Base-by-base conservation (phyloP, 163 green algal genomes). In the Coccomyxa subellipsoidea region DNA sequence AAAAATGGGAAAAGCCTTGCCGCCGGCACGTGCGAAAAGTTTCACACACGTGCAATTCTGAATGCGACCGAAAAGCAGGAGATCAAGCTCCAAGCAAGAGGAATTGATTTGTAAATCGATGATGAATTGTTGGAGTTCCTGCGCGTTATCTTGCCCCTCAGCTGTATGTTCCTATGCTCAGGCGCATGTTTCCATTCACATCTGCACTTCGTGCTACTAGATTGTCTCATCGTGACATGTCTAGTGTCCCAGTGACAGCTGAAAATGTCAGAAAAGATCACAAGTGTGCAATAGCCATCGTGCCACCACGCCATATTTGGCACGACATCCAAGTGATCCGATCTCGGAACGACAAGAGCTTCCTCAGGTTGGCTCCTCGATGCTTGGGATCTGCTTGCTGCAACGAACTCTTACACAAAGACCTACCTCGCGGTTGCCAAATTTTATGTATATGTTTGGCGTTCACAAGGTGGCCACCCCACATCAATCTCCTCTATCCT, bases 401-500 rank as follows among this genome's bases (percentile, higher is more conserved):
- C n/a, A n/a, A n/a, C n/a, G n/a, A n/a, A n/a, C n/a, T n/a, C n/a
- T n/a, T n/a, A n/a, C n/a, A n/a, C n/a, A n/a, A n/a, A n/a, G n/a
- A n/a, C n/a, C n/a, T n/a, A n/a, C n/a, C n/a, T n/a, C n/a, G n/a
- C n/a, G n/a, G n/a, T n/a, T n/a, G n/a, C n/a, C n/a, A n/a, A n/a
- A n/a, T n/a, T n/a, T n/a, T n/a, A n/a, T n/a, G n/a, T n/a, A n/a
- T n/a, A n/a, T n/a, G n/a, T n/a, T n/a, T n/a, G n/a, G n/a, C n/a
- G n/a, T n/a, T n/a, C n/a, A n/a, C n/a, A 79, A 80, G 88, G 10
- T 92, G 89, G 89, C 83, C 83, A 0, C 90, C 90, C 0, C 90
- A 94, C 54, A 85, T 92, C n/a, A 94, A 94, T 84, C 81, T 94
- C 32, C 79, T 94, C 31, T 94, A 93, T 71, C 90, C 90, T 0